Evolutionary conservation across 2,329 filamentous ascomycete species (phyloP), one percentile per base, ranked within the genome.

Genomic region (Truncatella angustata): DNA sequence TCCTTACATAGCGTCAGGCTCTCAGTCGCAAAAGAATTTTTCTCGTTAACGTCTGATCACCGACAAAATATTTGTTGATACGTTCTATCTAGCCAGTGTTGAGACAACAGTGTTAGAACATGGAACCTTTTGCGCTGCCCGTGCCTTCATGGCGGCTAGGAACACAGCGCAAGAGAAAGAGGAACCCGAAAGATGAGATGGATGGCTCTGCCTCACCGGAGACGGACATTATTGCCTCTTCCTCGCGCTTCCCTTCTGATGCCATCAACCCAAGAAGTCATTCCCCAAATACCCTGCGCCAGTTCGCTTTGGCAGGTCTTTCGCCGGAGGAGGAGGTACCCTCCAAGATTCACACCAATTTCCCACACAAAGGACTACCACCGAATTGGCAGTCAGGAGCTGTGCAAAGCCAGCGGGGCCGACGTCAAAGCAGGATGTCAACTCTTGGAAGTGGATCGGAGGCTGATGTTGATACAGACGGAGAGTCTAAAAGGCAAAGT

Each of bases 191-290:
- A 16, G 28, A 21, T 7, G 30, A 36, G 16, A 9, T 34, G 4
- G 21, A 39, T 11, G 14, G 14, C 18, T 24, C 50, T 20, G 43
- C 49, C 10, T 30, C 54, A 35, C 46, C 49, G 43, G 54, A 54
- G 58, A 57, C 51, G 37, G 51, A 53, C 26, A 42, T 30, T 18
- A 34, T 55, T 9, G 52, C 56, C 4, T 59, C 63, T 18, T 55
- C 51, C 32, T 58, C 60, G 36, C 58, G 56, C 16, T 61, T 67
- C 12, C 69, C 67, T 1, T 55, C 59, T 12, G 66, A 69, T 43
- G 61, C 69, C 50, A 79, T 80, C 63, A 83, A 84, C 60, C 80
- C 81, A 2, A 71, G 78, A 59, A 83, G 79, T 59, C 76, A 85
- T 57, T 70, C 74, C 2, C 79, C 78, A 0, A 65, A 69, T 46